Evolutionary conservation across 2,329 filamentous ascomycete genomes (phyloP), one percentile per base, ranked within the genome.

Genomic region (Hysterium pulicare): DNA sequence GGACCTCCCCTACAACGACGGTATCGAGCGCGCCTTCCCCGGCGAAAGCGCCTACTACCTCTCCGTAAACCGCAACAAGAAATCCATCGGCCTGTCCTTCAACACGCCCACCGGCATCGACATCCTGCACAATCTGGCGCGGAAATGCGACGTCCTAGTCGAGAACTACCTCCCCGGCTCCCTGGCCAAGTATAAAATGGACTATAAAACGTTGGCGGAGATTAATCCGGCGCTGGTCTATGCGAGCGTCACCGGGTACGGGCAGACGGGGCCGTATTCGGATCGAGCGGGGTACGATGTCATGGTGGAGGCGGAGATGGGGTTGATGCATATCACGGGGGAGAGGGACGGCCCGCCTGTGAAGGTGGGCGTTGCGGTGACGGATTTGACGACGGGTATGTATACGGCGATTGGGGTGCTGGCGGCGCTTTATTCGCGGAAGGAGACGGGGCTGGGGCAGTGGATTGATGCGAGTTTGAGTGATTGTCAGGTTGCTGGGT

Each of bases 291-390:
- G 93, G 7, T 98, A 97, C 75, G 93, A 98, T 68, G 93, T 98
- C 54, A 97, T 98, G 91, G 90, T 98, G 5, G 93, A 97, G 71
- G 93, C 90, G 31, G 93, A 97, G 66, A 93, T 97, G 72, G 93
- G 93, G 1, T 72, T 98, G 42, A 97, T 97, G 93, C 93, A 98
- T 69, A 97, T 98, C 55, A 98, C 93, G 0, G 93, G 93, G 15
- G 81, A 82, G 50, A 78, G 90, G 40, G 86, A 94, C 54, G 89
- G 90, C 0, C 85, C 90, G 1, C 93, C 93, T 0, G 91, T 96
- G 26, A 97, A 97, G 70, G 93, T 97, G 1, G 93, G 93, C n/a
- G 93, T 97, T 3, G 93, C 93, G 1, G 91, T 97, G 3, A 97
- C 91, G 0, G 93, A 98, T 68, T 71, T 98, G 45, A 97, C 91